These are phyloP conservation scores for Elongisporangium anandrum DNA, from an alignment of 352 stramenopile species.

Conservation along the genomic window DNA sequence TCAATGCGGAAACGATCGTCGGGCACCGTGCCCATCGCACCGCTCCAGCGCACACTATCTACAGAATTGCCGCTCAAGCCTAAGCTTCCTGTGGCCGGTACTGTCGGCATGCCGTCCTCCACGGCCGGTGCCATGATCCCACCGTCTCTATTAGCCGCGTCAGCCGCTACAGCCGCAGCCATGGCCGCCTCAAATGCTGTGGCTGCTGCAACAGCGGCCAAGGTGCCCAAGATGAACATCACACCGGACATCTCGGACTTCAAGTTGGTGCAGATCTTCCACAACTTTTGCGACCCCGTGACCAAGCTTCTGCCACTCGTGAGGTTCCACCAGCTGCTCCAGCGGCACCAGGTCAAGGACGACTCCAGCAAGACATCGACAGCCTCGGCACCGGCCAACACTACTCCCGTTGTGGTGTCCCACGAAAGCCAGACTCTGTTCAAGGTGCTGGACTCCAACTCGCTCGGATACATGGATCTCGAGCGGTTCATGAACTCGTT, in stretches of 20 bases:
- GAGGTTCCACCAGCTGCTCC: conserved; percentile 61
- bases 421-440: conserved; percentile 52
- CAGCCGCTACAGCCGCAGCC: conserved; percentile 9
- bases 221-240: conserved; percentile 52
- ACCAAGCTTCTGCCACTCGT: conserved; percentile 44
- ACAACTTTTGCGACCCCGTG: conserved; percentile 67
- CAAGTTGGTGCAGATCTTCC: conserved; percentile 85
- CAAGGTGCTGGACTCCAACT: conserved; percentile 45
- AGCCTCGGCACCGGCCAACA: not conserved
- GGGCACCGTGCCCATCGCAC: conserved; percentile 48
- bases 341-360: conserved; percentile 64
- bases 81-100: conserved; percentile 22
- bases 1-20: conserved; percentile 48
- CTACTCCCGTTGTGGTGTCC: conserved; percentile 8
- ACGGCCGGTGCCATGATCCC: not conserved
- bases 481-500: conserved; percentile 84
- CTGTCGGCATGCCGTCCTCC: not conserved
- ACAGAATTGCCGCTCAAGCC: conserved; percentile 35
- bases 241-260: conserved; percentile 79
- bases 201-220: conserved; percentile 6
- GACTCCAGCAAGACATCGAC: conserved; percentile 16
- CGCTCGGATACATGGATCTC: conserved; percentile 39
- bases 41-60: conserved; percentile 31
- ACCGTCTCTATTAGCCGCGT: not conserved
- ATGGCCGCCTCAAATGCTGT: conserved; percentile 7